Percentiles rank a stretch among this genome's conserved stretches.
These are phyloP conservation scores for Podospora pseudocomata DNA, from an alignment of 495 filamentous ascomycete species.

Conservation along the genomic window DNA sequence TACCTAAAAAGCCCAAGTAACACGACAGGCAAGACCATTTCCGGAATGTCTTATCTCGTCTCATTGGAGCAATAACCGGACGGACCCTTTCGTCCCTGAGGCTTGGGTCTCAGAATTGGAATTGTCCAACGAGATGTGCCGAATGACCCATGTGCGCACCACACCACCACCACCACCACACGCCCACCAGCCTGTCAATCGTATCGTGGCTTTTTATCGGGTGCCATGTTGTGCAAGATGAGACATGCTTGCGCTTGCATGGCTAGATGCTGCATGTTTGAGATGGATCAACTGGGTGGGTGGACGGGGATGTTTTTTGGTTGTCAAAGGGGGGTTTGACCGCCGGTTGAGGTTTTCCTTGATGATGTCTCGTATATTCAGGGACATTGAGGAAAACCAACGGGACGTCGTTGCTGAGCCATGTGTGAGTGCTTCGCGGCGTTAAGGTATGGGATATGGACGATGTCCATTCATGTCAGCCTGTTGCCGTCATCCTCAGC, in stretches of 20 bases:
- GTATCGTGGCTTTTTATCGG: background rate
- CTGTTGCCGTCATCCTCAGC: background rate
- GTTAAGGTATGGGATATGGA: background rate
- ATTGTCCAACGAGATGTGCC: conserved; percentile 5
- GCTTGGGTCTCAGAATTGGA: background rate
- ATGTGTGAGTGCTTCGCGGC: background rate
- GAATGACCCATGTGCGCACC: background rate
- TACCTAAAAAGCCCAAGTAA: background rate
- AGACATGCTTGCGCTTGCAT: background rate
- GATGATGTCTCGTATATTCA: background rate
- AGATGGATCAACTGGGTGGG: background rate
- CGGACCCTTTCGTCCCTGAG: background rate
- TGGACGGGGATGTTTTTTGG: background rate
- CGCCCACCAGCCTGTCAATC: background rate
- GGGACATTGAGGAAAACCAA: background rate
- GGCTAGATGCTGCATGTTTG: background rate
- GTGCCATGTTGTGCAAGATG: background rate
- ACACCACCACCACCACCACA: background rate
- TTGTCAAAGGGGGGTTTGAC: background rate
- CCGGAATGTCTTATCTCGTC: background rate
- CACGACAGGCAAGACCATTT: conserved; percentile 1
- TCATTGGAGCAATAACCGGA: background rate
- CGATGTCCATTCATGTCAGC: background rate
- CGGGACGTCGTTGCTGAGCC: background rate
- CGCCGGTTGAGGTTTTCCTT: background rate